Evolutionary conservation across 768 basidiomycete species (phyloP).

Genomic region (Suillus brevipes): DNA sequence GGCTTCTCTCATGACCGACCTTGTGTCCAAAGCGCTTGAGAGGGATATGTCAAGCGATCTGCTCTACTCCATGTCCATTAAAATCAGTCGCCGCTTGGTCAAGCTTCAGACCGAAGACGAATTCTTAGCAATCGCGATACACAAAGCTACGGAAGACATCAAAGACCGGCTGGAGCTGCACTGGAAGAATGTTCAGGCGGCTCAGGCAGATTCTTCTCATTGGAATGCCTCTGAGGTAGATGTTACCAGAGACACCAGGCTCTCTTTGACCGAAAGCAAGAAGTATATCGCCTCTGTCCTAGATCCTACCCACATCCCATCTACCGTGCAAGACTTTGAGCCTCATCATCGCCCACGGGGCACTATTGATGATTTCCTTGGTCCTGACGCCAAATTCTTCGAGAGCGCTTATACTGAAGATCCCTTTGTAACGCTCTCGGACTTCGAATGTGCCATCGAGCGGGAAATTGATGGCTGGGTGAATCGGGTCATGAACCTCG

Average conservation of each 20-base stretch:
- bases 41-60: conserved; percentile 23
- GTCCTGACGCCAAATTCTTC: conserved; percentile 17
- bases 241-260: conserved; percentile 28
- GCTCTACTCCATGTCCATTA: conserved; percentile 30
- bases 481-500: conserved; percentile 7
- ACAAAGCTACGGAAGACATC: conserved; percentile 35
- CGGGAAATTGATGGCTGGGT: conserved; percentile 37
- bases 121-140: conserved; percentile 17
- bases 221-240: conserved; percentile 30
- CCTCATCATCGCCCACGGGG: conserved; percentile 16
- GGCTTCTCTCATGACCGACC: conserved; percentile 37
- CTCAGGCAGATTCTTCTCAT: conserved; percentile 23
- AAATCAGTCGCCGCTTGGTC: conserved; percentile 25
- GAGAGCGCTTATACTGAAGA: conserved; percentile 10
- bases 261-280: conserved; percentile 34
- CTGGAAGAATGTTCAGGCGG: conserved; percentile 34
- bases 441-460: conserved; percentile 38
- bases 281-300: conserved; percentile 28
- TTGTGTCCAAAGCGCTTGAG: conserved; percentile 23
- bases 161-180: conserved; percentile 27
- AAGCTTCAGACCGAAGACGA: conserved; percentile 27
- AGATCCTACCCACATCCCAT: conserved; percentile 4
- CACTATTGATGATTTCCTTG: conserved; percentile 19
- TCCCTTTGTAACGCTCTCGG: conserved; percentile 29
- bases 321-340: background rate